phyloP scores from a whole-genome alignment of 2,329 filamentous ascomycete species.

The Aspergillus novoparasiticus region DNA sequence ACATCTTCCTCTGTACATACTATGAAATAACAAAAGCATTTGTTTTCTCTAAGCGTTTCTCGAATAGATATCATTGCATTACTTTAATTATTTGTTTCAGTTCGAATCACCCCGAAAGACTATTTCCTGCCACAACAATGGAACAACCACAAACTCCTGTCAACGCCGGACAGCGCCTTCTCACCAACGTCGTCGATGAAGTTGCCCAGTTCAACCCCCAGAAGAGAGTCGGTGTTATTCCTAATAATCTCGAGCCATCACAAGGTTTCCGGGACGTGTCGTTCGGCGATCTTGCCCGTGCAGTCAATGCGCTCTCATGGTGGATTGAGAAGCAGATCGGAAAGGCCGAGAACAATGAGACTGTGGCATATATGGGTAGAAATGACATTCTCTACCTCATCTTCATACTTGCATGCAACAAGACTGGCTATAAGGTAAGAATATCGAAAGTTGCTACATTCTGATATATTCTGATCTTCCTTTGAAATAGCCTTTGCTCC shows the following conservation, averaged over 20 bases:
- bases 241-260: not conserved
- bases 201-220: not conserved
- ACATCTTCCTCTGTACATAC: not conserved
- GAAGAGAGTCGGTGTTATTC: conserved; percentile 7
- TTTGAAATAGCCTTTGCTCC: conserved; percentile 17
- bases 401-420: conserved; percentile 24
- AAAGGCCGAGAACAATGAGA: conserved; percentile 13
- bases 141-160: not conserved
- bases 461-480: not conserved
- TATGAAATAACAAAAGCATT: not conserved
- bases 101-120: not conserved
- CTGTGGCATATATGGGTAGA: conserved; percentile 23
- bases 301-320: conserved; percentile 23
- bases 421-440: conserved; percentile 22
- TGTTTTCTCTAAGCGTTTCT: not conserved
- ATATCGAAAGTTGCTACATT: not conserved
- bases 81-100: not conserved
- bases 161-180: not conserved
- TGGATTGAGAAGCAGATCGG: conserved; percentile 31
- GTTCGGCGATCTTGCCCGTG: conserved; percentile 22
- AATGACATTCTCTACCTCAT: conserved; percentile 26
- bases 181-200: conserved; percentile 3
- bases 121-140: not conserved
- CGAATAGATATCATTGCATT: not conserved
- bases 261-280: conserved; percentile 17